Percentiles rank a stretch among this genome's conserved stretches.
phyloP scores from a whole-genome alignment of 208 protist genomes.

The Tetramitus jugosus region DNA sequence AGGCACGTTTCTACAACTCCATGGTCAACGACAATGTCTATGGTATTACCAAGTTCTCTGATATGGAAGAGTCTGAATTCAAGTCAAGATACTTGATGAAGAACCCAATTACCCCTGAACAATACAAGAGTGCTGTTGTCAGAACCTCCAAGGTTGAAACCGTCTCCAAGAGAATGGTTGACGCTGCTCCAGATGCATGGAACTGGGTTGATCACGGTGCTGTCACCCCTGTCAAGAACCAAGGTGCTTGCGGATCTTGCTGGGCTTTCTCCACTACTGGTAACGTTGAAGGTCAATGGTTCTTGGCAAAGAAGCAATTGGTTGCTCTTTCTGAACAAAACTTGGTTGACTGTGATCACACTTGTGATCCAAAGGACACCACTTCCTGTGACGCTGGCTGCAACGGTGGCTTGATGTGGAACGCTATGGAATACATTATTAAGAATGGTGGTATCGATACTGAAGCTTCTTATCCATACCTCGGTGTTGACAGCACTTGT shows the following conservation, averaged over 20 bases:
- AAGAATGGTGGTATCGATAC: constrained; percentile 39
- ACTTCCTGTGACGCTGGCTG: constrained; percentile 45
- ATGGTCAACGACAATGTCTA: neutral
- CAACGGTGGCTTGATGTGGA: constrained; percentile 51
- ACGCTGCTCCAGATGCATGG: constrained; percentile 24
- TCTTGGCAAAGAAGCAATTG: constrained; percentile 34
- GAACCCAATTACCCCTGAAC: neutral
- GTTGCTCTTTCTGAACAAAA: constrained; percentile 77
- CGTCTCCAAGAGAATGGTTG: no score
- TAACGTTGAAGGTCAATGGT: constrained; percentile 46
- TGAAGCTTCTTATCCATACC: constrained; percentile 46
- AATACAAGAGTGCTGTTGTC: neutral
- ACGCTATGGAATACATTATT: constrained; percentile 51
- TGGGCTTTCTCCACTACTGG: constrained; percentile 89
- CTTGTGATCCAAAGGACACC: neutral
- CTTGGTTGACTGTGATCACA: constrained; percentile 71
- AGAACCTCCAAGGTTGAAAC: constrained; percentile 21
- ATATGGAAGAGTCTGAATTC: constrained; percentile 1
- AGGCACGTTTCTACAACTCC: neutral
- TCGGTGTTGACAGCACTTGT: neutral
- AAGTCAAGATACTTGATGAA: constrained; percentile 8
- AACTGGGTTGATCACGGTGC: constrained; percentile 74
- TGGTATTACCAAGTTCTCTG: constrained; percentile 3
- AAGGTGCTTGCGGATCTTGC: constrained; percentile 87
- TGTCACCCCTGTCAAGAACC: constrained; percentile 84